Base-by-base conservation (phyloP, 2,329 filamentous ascomycete species). In the Emmonsia crescens region DNA sequence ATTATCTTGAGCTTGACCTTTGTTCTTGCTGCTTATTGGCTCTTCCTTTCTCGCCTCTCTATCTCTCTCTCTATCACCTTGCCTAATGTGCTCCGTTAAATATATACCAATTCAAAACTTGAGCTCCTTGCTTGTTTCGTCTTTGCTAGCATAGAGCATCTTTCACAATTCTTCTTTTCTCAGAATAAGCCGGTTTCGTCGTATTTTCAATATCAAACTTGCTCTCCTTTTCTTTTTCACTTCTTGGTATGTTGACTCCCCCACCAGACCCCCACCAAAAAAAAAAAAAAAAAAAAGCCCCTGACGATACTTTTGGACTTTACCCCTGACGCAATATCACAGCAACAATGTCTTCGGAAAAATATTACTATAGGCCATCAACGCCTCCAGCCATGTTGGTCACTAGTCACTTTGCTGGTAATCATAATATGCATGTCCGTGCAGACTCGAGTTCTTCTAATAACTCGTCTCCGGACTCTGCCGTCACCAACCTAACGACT, bases 381-480 rank as follows among this genome's bases (percentile, higher is more conserved):
- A 80, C 78, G 57, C 78, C 78, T 63, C 77, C 78, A 59, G 68
- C 70, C 48, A 64, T 62, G 42, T 56, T 70, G 44, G 68, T 68
- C 63, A 69, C 72, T 67, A 71, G 72, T 64, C 71, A 73, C 62
- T 68, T 68, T 59, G 65, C 68, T 58, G 68, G 67, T 33, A 71
- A 68, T 42, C 3, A 33, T 55, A 38, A 55, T 55, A 65, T 66
- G 66, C 85, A 89, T 73, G 80, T 78, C 72, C 84, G 85, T 71
- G 84, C 83, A 69, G 80, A 82, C 63, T 89, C 87, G 66, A 83
- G 85, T 69, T 81, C 82, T 58, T 88, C 86, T 59, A 81, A 83
- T 69, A 82, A 88, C 73, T 89, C 87, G 52, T 84, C 83, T 40
- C 83, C 83, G 51, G 88, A 88, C 72, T 89, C 88, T 51, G 79